Base-by-base conservation (phyloP, 2,329 filamentous ascomycete genomes). In the Pseudogymnoascus sp. region DNA sequence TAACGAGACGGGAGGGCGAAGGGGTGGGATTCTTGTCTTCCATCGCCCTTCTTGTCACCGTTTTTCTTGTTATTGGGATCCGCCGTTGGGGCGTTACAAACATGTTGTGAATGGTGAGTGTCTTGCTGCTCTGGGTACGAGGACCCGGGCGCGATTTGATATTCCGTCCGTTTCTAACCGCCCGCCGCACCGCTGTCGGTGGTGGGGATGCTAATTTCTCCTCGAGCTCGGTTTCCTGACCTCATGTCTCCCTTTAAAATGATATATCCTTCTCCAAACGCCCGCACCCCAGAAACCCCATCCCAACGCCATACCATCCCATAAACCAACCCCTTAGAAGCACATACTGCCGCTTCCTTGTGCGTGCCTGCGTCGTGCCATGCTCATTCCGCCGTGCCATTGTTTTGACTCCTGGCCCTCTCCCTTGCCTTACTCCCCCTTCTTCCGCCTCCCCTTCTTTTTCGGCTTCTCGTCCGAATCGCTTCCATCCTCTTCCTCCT, bases 401-500 rank as follows among this genome's bases (percentile, higher is more conserved):
- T 31, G 7, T 50, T 16, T 31, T 31, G 8, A 31, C 7, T n/a
- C 44, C 21, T 50, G 29, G 21, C 5, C 13, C 21, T n/a, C 3
- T 6, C 26, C 26, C 26, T 56, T n/a, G 14, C 50, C 19, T 61
- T 19, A 61, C n/a, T 61, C 61, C 26, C 42, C 42, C 66, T 66
- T 69, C 63, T 67, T 66, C 50, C 71, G 61, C 62, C 64, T 64
- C 14, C 67, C 67, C 65, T 71, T 72, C 66, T 70, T 68, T 44
- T 69, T 64, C 63, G 69, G 68, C 63, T 67, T 68, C 64, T 71
- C 68, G 47, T 71, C 70, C 50, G 71, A 67, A 37, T 62, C 65
- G 59, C 66, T 69, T 3, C 67, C 66, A 40, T 67, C 68, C 21
- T 65, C 67, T 33, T 66, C 65, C 53, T 68, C 66, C 44, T 63